phyloP scores from a whole-genome alignment of 192 early-diverging fungal species.

The Oehlia diaphana region DNA sequence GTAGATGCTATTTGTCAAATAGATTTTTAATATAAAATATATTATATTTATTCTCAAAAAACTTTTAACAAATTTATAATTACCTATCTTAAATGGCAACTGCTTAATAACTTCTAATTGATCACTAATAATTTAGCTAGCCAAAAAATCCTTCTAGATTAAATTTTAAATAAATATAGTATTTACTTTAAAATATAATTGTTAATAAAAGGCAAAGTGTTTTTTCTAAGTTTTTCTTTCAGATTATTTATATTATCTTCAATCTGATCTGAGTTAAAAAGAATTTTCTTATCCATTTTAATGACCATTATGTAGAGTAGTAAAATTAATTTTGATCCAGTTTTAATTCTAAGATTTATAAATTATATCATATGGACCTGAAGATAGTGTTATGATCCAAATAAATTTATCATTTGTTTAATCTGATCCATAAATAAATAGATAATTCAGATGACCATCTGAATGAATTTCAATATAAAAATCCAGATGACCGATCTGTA shows the following conservation, averaged over 20 bases:
- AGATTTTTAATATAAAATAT: too few species aligned
- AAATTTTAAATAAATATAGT: neutral
- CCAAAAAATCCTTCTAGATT: slow-evolving; percentile 1
- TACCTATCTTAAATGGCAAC: neutral
- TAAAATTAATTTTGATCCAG: too few species aligned
- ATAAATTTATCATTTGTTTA: too few species aligned
- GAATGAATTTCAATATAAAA: too few species aligned
- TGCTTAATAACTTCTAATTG: neutral
- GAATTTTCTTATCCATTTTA: slow-evolving; percentile 12
- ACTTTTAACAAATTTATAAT: neutral
- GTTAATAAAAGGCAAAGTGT: neutral
- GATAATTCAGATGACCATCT: too few species aligned
- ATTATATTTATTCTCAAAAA: too few species aligned
- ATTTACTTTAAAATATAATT: neutral
- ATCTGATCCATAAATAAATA: too few species aligned
- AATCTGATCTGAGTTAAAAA: neutral
- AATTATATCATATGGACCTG: too few species aligned
- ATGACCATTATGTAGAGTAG: neutral
- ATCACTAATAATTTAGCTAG: slow-evolving; percentile 14
- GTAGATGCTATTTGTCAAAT: too few species aligned
- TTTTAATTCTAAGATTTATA: too few species aligned
- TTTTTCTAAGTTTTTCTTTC: neutral
- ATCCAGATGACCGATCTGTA: too few species aligned
- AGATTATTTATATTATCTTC: neutral
- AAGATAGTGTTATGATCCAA: too few species aligned